Base-by-base conservation (phyloP, 1,139 yeast species). In the Hansenula sp. region DNA sequence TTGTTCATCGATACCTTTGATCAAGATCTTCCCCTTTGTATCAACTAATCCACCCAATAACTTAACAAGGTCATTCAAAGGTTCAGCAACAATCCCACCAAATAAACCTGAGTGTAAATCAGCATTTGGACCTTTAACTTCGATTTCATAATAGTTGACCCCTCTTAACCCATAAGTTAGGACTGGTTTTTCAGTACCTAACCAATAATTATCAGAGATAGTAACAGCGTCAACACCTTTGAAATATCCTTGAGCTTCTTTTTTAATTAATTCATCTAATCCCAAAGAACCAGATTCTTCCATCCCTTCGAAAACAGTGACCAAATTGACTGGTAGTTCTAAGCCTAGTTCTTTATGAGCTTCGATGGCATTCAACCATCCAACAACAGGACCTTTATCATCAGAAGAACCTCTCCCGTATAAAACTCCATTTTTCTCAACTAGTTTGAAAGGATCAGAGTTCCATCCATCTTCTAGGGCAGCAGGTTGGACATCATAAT, bases 401-500 rank as follows among this genome's bases (percentile, higher is more conserved):
- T 93, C 99, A 41, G 97, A 86, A 33, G 96, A 72, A 39, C 99
- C 99, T 69, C 99, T 83, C 43, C 97, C 99, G 59, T 77, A 82
- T 60, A 93, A 71, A 48, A 83, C 74, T 43, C 64, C 72, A 37
- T 67, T 67, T 48, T 67, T 61, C 52, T 70, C 70, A 49, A 76
- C 74, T 61, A 93, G 69, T 46, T 71, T 72, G 68, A 93, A 93
- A 11, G 99, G 99, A 53, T 90, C 96, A 40, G 95, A 78, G 59
- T 75, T 72, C 99, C 99, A 93, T 30, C 99, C 99, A 62, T 93
- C 99, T 57, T 87, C 96, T 50, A 73, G 59, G 41, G 77, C 70
- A 16, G 99, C 99, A 9, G 99, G 99, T 71, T 93, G 99, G 49
- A 93, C 99, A 60, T 93, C 99, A 68, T 91, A 91, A 66, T 93